phyloP scores from a whole-genome alignment of 1,284 basidiomycete genomes.

The Rhizopogon parksii region DNA sequence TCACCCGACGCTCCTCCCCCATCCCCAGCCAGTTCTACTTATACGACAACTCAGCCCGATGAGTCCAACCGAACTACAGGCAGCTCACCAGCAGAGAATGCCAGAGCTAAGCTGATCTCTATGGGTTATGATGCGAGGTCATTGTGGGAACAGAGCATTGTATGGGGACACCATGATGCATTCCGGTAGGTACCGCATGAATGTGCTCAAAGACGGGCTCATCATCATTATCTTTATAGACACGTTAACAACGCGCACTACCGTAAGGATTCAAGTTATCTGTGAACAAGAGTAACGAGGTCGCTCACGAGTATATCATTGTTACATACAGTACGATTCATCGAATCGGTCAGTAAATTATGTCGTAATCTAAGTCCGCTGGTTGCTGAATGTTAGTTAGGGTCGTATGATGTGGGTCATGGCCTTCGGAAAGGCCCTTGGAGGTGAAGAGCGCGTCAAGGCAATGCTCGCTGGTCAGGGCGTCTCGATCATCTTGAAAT shows the following conservation, averaged over 20 bases:
- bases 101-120: constrained; percentile 35
- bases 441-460: constrained; percentile 45
- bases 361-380: not conserved
- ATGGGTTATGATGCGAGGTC: constrained; percentile 53
- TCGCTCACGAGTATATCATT: constrained; percentile 2
- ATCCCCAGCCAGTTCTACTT: not conserved
- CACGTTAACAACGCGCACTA: constrained; percentile 76
- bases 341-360: constrained; percentile 51
- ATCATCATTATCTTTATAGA: constrained; percentile 28
- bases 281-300: not conserved
- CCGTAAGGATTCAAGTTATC: constrained; percentile 31
- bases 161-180: constrained; percentile 71
- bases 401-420: constrained; percentile 61
- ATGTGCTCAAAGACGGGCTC: not conserved
- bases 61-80: constrained; percentile 1
- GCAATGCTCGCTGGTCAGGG: constrained; percentile 57
- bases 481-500: constrained; percentile 65
- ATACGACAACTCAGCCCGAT: not conserved
- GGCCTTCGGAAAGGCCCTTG: constrained; percentile 48
- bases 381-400: constrained; percentile 25
- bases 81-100: constrained; percentile 29
- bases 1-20: constrained; percentile 39
- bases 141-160: constrained; percentile 65
- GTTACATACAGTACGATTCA: constrained; percentile 43
- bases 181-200: constrained; percentile 49